Evolutionary conservation across 371 early-diverging fungal genomes (phyloP), one percentile per base, ranked within the genome.

Genomic region (Mortierella sp.): DNA sequence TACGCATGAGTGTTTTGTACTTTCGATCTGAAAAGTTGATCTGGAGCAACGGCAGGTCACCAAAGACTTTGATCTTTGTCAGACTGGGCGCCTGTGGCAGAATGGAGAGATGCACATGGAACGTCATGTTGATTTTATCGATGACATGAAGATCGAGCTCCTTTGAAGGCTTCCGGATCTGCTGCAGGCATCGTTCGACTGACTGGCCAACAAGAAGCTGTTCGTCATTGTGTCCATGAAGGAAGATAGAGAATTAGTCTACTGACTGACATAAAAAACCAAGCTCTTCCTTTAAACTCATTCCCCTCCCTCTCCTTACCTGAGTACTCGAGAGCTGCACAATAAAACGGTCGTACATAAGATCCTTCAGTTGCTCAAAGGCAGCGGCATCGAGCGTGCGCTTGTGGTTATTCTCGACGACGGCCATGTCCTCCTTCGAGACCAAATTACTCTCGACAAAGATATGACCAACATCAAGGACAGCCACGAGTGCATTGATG

Each of bases 381-480:
- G 95, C 93, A 12, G 84, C 83, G 1, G 82, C 84, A 0, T 87
- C 86, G 59, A 92, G 79, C 9, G 85, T 86, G 7, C 83, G 61
- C 27, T 86, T 84, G 24, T 89, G 85, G 68, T 91, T 92, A 3
- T 81, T 78, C 64, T 93, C 90, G 21, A 96, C 70, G 24, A 91
- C 84, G 11, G 87, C 81, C 31, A 92, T 87, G 14, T 83, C 82
- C 12, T 89, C 88, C 49, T 89, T 88, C 23, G 89, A 87, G 2
- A 94, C 93, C 32, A 96, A 75, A 42, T 94, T 88, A 57, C 94
- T 94, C 63, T 91, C 91, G 4, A 98, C 89, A 26, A 87, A 87
- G 61, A 99, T 91, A 54, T 94, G 95, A 50, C 99, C 99, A 5
- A 95, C 93, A 79, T 99, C 99, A 26, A 98, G 78, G 0, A 97